Percentiles rank a stretch among this genome's conserved stretches.
These are phyloP conservation scores for Trichophaea hybrida DNA, from an alignment of 2,329 filamentous ascomycete genomes.

Conservation along the genomic window DNA sequence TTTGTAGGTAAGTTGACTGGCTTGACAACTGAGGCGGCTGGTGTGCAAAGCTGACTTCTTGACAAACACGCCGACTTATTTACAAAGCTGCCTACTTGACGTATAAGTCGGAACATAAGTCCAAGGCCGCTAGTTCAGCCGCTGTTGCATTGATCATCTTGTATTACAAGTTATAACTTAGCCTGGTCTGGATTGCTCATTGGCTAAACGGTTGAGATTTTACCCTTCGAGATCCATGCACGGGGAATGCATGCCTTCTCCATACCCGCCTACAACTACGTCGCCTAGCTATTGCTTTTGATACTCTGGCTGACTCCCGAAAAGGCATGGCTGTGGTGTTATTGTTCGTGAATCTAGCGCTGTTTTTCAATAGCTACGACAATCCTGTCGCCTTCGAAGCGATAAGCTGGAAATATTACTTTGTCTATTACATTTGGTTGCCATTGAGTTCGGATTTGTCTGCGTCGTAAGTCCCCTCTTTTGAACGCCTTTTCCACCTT, in stretches of 20 bases:
- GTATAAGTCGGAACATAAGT: too few species aligned
- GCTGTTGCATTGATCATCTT: slow-evolving; percentile 31
- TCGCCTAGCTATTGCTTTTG: background rate
- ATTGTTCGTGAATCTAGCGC: slow-evolving; percentile 34
- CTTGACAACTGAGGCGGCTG: too few species aligned
- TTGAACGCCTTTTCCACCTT: background rate
- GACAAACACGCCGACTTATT: too few species aligned
- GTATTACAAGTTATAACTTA: slow-evolving; percentile 31
- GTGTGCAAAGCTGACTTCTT: too few species aligned
- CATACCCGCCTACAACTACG: slow-evolving; percentile 16
- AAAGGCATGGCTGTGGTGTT: slow-evolving; percentile 32
- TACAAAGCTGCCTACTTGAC: too few species aligned
- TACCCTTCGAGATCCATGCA: slow-evolving; percentile 36
- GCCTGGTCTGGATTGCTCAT: slow-evolving; percentile 35
- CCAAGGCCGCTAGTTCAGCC: slow-evolving; percentile 24
- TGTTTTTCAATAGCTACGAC: slow-evolving; percentile 36
- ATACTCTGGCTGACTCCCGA: background rate
- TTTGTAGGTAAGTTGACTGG: too few species aligned
- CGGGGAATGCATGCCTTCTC: slow-evolving; percentile 29
- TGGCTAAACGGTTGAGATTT: slow-evolving; percentile 36
- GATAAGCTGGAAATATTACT: slow-evolving; percentile 34
- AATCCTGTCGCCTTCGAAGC: slow-evolving; percentile 33
- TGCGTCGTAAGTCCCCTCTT: slow-evolving; percentile 30
- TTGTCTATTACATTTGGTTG: slow-evolving; percentile 32
- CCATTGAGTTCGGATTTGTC: slow-evolving; percentile 29